These are phyloP conservation scores for Talaromyces borbonicus DNA, from an alignment of 495 filamentous ascomycete species.

Conservation along the genomic window DNA sequence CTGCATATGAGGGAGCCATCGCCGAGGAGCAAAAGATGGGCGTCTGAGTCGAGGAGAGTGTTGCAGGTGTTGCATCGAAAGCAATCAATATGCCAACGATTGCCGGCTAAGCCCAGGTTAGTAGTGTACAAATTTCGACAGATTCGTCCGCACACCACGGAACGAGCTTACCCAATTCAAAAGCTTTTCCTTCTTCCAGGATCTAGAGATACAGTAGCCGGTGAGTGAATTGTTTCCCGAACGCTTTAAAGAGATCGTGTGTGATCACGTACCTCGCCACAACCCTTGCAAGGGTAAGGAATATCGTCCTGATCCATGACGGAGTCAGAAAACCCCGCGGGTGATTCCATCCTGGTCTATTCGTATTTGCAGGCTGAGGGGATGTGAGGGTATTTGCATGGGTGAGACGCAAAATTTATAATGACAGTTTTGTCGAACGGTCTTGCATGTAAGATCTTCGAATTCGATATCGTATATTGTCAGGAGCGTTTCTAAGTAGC, in stretches of 20 bases:
- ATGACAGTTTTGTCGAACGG: too few species aligned
- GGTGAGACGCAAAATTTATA: too few species aligned
- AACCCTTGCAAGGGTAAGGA: slow-evolving; percentile 89
- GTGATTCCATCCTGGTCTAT: slow-evolving; percentile 28
- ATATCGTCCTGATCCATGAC: slow-evolving; percentile 83
- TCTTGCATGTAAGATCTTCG: too few species aligned
- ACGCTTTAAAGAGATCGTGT: too few species aligned
- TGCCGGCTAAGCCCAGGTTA: slow-evolving; percentile 57
- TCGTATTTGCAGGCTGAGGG: too few species aligned
- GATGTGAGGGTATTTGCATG: too few species aligned
- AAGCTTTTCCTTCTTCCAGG: slow-evolving; percentile 95
- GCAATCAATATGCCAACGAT: slow-evolving; percentile 99
- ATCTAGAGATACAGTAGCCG: slow-evolving; percentile 46
- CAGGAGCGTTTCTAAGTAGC: too few species aligned
- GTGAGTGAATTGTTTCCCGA: too few species aligned
- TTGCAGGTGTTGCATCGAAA: slow-evolving; percentile 97
- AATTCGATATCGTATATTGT: too few species aligned
- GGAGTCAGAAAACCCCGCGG: slow-evolving; percentile 59
- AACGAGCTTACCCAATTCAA: slow-evolving; percentile 78
- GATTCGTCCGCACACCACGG: too few species aligned
- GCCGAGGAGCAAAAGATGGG: slow-evolving; percentile 91
- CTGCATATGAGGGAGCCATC: slow-evolving; percentile 98
- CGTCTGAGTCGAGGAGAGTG: slow-evolving; percentile 94
- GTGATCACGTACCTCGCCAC: slow-evolving; percentile 85
- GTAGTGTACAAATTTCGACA: slow-evolving; percentile 9